Conservation (phyloP, 106 monocot species). For the Dioscorea zingiberensis region DNA sequence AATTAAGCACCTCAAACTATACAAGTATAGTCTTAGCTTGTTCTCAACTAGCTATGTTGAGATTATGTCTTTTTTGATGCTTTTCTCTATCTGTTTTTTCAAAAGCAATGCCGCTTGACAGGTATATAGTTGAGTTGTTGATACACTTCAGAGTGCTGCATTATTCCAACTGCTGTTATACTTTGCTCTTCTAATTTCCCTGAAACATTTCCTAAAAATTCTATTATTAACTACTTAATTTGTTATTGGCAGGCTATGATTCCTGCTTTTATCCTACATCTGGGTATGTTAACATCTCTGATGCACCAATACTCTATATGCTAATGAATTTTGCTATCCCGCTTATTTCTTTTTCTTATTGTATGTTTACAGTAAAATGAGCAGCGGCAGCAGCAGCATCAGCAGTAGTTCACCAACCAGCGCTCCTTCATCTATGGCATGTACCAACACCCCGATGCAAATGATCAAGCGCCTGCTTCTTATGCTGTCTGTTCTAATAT, state of each 20-base stretch:
- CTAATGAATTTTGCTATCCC: neutral
- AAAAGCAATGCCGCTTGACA: neutral
- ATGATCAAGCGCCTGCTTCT: neutral
- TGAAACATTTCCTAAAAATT: neutral
- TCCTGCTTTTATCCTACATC: constrained; percentile 35
- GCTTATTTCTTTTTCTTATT: neutral
- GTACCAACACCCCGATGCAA: too few relatives aligned
- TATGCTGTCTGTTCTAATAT: neutral
- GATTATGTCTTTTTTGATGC: too few relatives aligned
- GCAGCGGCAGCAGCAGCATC: constrained; percentile 26
- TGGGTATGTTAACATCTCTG: constrained; percentile 19
- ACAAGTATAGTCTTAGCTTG: too few relatives aligned
- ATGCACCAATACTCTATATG: neutral
- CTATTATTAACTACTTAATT: neutral
- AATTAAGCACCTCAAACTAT: too few relatives aligned
- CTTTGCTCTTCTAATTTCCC: too few relatives aligned
- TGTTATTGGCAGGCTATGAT: constrained; percentile 42
- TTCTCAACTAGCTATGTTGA: too few relatives aligned
- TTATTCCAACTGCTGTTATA: neutral
- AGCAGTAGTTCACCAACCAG: constrained; percentile 17
- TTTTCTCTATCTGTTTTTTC: neutral
- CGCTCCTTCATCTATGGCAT: constrained; percentile 5
- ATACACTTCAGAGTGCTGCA: neutral
- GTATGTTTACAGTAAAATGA: constrained; percentile 27
- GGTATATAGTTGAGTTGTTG: neutral